Conservation (phyloP, 1,284 basidiomycete genomes). For the Waitea zeae region DNA sequence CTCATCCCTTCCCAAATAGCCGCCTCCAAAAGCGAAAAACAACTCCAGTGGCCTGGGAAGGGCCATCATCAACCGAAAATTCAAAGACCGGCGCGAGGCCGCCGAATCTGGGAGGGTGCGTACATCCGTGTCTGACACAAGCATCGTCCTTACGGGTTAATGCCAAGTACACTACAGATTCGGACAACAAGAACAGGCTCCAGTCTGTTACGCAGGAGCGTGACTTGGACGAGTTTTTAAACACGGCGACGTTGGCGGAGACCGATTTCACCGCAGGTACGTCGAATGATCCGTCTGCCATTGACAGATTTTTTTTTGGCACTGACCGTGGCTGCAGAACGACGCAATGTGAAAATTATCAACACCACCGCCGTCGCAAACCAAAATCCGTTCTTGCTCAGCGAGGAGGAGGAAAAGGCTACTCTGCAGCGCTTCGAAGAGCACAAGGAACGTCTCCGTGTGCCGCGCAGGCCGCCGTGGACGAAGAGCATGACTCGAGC, state of each 20-base stretch:
- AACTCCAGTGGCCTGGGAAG: conserved; percentile 74
- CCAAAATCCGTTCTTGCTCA: conserved; percentile 83
- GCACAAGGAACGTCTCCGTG: conserved; percentile 57
- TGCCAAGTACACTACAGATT: conserved; percentile 61
- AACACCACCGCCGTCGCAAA: conserved; percentile 38
- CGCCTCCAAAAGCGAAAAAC: conserved; percentile 31
- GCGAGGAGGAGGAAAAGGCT: conserved; percentile 69
- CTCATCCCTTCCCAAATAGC: too few species aligned
- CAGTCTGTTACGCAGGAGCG: conserved; percentile 92
- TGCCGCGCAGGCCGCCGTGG: conserved; percentile 81
- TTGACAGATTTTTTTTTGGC: conserved; percentile 7
- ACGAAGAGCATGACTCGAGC: conserved; percentile 58
- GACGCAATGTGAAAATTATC: conserved; percentile 85
- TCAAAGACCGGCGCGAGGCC: conserved; percentile 61
- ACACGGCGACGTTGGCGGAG: conserved; percentile 87
- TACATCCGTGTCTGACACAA: conserved; percentile 5
- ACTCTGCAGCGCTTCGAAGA: conserved; percentile 57
- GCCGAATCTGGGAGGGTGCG: conserved; percentile 64
- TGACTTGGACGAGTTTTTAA: conserved; percentile 93
- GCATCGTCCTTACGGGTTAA: conserved; percentile 3
- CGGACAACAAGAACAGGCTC: conserved; percentile 53
- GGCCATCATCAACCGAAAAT: conserved; percentile 80
- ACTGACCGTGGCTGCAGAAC: too few species aligned
- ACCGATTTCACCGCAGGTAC: conserved; percentile 93
- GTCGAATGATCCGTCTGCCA: conserved; percentile 11